Conservation (phyloP, 2,329 filamentous ascomycete species). For the Onygena corvina region DNA sequence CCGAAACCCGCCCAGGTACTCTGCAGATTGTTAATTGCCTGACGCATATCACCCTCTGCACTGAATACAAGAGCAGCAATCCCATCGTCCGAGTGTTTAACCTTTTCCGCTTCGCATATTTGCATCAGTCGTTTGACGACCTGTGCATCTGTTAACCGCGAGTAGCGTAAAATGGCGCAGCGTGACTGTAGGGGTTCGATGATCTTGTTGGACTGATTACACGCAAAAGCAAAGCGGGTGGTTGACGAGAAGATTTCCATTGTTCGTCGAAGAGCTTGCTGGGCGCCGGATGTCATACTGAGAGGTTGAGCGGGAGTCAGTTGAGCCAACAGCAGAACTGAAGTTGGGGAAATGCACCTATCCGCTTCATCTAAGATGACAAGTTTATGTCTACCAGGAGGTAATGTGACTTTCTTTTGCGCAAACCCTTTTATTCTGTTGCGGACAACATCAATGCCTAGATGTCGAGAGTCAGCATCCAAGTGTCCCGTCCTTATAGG, state of each 20-base stretch:
- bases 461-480: background rate
- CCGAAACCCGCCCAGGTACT: constrained; percentile 88
- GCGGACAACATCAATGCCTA: constrained; percentile 89
- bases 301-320: constrained; percentile 7
- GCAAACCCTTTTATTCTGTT: constrained; percentile 98
- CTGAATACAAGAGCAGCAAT: constrained; percentile 93
- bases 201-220: constrained; percentile 98
- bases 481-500: background rate
- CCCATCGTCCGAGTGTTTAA: constrained; percentile 84
- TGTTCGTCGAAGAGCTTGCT: constrained; percentile 84
- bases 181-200: constrained; percentile 97
- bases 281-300: constrained; percentile 87
- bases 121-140: constrained; percentile 83
- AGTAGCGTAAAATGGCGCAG: constrained; percentile 90
- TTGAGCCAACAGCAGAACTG: background rate
- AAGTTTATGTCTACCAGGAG: constrained; percentile 80
- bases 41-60: constrained; percentile 95
- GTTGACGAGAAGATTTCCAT: constrained; percentile 99
- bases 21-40: constrained; percentile 97
- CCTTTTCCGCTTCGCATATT: constrained; percentile 83
- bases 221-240: constrained; percentile 93
- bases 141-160: constrained; percentile 81
- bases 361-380: constrained; percentile 97
- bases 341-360: constrained; percentile 37
- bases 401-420: constrained; percentile 95